Evolutionary conservation across 352 stramenopile species (phyloP), one percentile per base, ranked within the genome.

Genomic region (Aphanomyces euteiches): DNA sequence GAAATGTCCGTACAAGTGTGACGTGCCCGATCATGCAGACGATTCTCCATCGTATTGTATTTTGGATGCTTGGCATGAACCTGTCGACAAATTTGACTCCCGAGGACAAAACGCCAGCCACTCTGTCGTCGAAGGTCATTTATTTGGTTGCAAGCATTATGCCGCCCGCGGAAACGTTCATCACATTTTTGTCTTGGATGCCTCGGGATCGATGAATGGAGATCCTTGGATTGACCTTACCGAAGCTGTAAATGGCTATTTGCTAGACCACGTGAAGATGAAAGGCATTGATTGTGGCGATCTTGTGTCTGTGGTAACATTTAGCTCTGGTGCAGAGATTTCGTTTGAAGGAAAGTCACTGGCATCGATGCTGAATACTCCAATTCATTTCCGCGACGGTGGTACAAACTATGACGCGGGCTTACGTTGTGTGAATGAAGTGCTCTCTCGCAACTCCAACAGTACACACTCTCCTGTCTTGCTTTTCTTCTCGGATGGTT

Each of bases 101-200:
- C 28, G 28, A 28, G 28, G 28, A 28, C 43, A 17, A 28, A 17
- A 40, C 73, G 56, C 10, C 69, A 64, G 36, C 74, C 75, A 47
- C 79, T 87, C 45, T 79, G 76, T 0, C 47, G 80, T 90, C 0
- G 57, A 73, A 13, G 81, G 87, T 6, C 85, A 93, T 76, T 79
- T 90, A 66, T 92, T 95, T 64, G 76, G 85, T 45, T 92, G 87
- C 67, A 85, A 81, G 50, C 87, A 95, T 41, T 60, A 80, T 17
- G 69, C 80, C 0, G 78, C 69, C 21, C 78, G 77, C 13, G 79
- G 75, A 10, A 80, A 86, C 50, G 81, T 85, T 69, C 85, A 95
- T 47, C 87, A 93, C 47, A 75, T 95, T 3, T 90, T 95, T 41
- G 83, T 95, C 48, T 53, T 94, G n/a, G 87, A 95, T 59, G 78